Conservation (phyloP, 129 eudicot species). For the carrot (Daucus carota) region DNA sequence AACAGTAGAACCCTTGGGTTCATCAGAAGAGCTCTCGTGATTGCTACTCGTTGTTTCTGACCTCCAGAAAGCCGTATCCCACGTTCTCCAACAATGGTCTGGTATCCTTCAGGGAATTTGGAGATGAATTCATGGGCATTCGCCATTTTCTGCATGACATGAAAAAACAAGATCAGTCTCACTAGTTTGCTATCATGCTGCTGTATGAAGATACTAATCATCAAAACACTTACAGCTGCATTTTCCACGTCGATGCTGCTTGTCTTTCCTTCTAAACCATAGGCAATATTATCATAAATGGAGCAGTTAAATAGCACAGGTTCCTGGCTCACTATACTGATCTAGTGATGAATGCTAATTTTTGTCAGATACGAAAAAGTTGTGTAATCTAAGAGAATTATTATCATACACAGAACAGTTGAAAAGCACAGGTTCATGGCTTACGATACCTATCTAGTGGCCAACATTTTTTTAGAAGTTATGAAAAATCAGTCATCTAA, state of each 20-base stretch:
- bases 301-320: conserved; percentile 86
- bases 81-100: conserved; percentile 84
- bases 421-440: conserved; percentile 78
- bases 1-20: conserved; percentile 71
- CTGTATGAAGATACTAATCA: not conserved
- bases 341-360: conserved; percentile 81
- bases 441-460: conserved; percentile 16
- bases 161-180: conserved; percentile 10
- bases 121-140: conserved; percentile 84
- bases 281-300: conserved; percentile 88
- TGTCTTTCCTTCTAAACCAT: conserved; percentile 77
- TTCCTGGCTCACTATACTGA: conserved; percentile 93
- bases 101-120: conserved; percentile 73
- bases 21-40: conserved; percentile 87
- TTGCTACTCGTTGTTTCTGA: conserved; percentile 89
- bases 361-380: conserved; percentile 2
- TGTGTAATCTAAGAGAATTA: not conserved
- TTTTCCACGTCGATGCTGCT: conserved; percentile 68
- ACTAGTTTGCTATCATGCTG: conserved; percentile 24
- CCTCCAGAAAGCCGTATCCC: conserved; percentile 94
- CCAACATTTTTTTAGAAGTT: conserved; percentile 39
- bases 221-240: conserved; percentile 73
- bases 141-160: conserved; percentile 70
- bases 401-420: conserved; percentile 81
- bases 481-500: too few relatives aligned